Conservation (phyloP, 2,329 filamentous ascomycete species). For the Coleophoma cylindrospora region DNA sequence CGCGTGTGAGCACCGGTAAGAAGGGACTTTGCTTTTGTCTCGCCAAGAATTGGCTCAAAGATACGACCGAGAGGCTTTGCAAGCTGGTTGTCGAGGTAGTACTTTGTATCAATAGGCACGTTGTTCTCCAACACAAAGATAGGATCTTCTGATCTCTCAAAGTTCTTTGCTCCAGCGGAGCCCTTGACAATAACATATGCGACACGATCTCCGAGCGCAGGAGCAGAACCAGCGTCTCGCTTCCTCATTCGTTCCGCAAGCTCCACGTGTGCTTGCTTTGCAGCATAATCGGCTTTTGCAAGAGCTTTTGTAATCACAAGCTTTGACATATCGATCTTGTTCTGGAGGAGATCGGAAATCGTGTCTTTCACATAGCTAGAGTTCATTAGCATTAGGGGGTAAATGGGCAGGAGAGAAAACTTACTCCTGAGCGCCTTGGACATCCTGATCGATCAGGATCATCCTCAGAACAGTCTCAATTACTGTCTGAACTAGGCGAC, state of each 20-base stretch:
- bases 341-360: slow-evolving; percentile 91
- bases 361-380: slow-evolving; percentile 89
- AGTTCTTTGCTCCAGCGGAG: slow-evolving; percentile 84
- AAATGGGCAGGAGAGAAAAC: slow-evolving; percentile 28
- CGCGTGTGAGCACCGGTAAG: slow-evolving; percentile 92
- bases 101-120: slow-evolving; percentile 94
- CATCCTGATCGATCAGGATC: slow-evolving; percentile 90
- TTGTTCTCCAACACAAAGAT: slow-evolving; percentile 98
- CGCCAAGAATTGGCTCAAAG: slow-evolving; percentile 95
- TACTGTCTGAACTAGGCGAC: slow-evolving; percentile 88
- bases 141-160: slow-evolving; percentile 94
- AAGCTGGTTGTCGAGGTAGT: slow-evolving; percentile 97
- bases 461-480: slow-evolving; percentile 95
- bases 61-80: slow-evolving; percentile 92
- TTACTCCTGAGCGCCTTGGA: slow-evolving; percentile 88
- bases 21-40: slow-evolving; percentile 81
- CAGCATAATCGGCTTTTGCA: slow-evolving; percentile 82
- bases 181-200: slow-evolving; percentile 98
- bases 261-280: slow-evolving; percentile 94
- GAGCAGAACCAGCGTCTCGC: slow-evolving; percentile 90
- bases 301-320: slow-evolving; percentile 98
- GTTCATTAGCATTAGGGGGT: slow-evolving; percentile 25
- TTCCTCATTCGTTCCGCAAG: slow-evolving; percentile 96
- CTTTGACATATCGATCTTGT: slow-evolving; percentile 98
- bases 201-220: slow-evolving; percentile 88